A percentile compares a stretch with the other conserved stretches of the same genome.
Evolutionary conservation across 495 filamentous ascomycete genomes (phyloP).

Genomic region (Trichodelitschia bisporula): DNA sequence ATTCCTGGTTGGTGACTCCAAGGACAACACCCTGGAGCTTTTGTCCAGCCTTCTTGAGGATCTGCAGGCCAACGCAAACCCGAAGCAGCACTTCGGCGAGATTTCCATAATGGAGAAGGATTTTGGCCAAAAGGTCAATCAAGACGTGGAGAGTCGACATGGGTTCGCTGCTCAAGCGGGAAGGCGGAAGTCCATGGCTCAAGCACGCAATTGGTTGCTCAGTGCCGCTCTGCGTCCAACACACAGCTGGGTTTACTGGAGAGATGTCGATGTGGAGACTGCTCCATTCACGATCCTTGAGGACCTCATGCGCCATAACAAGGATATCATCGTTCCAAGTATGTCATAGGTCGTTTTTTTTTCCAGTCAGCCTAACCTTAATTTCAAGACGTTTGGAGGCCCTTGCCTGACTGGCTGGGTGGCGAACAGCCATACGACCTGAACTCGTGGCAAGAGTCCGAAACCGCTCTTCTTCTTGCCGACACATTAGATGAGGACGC

Average conservation of each 20-base stretch:
- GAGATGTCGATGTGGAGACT: slow-evolving; percentile 95
- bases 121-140: slow-evolving; percentile 93
- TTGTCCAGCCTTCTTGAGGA: slow-evolving; percentile 49
- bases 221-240: slow-evolving; percentile 83
- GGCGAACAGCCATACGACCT: slow-evolving; percentile 97
- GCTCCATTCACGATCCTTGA: slow-evolving; percentile 90
- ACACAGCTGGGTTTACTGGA: slow-evolving; percentile 99
- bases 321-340: slow-evolving; percentile 98
- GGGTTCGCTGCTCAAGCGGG: slow-evolving; percentile 93
- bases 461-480: slow-evolving; percentile 80
- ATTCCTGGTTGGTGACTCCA: slow-evolving; percentile 93
- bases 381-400: slow-evolving; percentile 78
- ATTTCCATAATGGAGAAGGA: slow-evolving; percentile 97
- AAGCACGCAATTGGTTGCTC: slow-evolving; percentile 91
- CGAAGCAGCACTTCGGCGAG: slow-evolving; percentile 70
- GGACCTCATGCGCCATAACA: slow-evolving; percentile 96
- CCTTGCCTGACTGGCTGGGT: slow-evolving; percentile 94
- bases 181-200: slow-evolving; percentile 89
- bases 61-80: slow-evolving; percentile 57
- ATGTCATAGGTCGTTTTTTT: slow-evolving; percentile 18
- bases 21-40: slow-evolving; percentile 63
- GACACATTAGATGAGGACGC: slow-evolving; percentile 95
- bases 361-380: neutral
- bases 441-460: slow-evolving; percentile 98
- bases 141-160: slow-evolving; percentile 93